phyloP scores from a whole-genome alignment of 1,284 basidiomycete genomes.

The Dichomitus squalens region DNA sequence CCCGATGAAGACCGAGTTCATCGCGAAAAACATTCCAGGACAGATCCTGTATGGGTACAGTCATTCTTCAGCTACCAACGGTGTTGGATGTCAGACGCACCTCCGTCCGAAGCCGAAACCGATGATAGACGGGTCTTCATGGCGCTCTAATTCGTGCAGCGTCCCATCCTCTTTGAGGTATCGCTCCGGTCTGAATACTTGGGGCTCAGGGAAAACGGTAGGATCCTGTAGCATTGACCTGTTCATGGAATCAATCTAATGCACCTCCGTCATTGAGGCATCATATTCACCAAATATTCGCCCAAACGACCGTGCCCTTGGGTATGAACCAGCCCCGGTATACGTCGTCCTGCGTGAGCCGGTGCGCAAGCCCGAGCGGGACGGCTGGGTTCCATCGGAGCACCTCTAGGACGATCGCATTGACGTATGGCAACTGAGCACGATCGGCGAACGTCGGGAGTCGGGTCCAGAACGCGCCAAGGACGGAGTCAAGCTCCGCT shows the following conservation, averaged over 20 bases:
- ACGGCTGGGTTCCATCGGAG: conserved; percentile 37
- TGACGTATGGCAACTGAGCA: conserved; percentile 36
- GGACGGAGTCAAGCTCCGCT: conserved; percentile 38
- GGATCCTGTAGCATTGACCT: conserved; percentile 36
- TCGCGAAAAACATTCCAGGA: conserved; percentile 37
- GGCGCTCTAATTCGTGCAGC: conserved; percentile 17
- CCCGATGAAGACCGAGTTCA: conserved; percentile 36
- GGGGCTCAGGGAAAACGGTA: conserved; percentile 27
- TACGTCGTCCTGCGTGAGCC: conserved; percentile 32
- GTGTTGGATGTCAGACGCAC: conserved; percentile 8
- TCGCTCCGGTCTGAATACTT: conserved; percentile 29
- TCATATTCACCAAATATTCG: conserved; percentile 36
- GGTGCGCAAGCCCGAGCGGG: conserved; percentile 32
- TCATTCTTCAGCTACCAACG: background rate
- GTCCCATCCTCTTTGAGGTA: conserved; percentile 22
- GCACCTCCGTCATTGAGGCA: background rate
- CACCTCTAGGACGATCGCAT: conserved; percentile 39
- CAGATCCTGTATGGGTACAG: conserved; percentile 28
- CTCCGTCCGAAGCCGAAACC: conserved; percentile 32
- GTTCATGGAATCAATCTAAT: background rate
- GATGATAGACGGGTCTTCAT: conserved; percentile 24
- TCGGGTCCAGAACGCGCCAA: conserved; percentile 28
- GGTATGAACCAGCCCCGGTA: conserved; percentile 29
- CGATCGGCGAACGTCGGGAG: conserved; percentile 37
- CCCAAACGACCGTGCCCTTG: conserved; percentile 36